Base-by-base conservation (phyloP, 2,329 filamentous ascomycete species). In the Ophiostoma australiae region DNA sequence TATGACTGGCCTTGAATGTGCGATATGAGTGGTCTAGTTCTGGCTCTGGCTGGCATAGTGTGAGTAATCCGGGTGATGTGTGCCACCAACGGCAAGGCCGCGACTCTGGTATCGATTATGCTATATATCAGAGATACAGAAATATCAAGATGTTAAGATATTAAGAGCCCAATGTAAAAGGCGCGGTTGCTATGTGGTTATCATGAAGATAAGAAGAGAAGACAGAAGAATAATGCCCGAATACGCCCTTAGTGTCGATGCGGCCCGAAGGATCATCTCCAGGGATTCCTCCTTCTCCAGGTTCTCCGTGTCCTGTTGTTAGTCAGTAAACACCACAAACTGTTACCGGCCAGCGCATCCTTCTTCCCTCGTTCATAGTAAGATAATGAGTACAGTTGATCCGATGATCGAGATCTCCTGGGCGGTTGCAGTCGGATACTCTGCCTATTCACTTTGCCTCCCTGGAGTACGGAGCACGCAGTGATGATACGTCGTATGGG, bases 261-360 rank as follows among this genome's bases (percentile, higher is more conserved):
- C 52, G 52, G 52, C 52, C 52, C 52, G 52, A 31, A 27, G 52
- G 52, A 58, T 58, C 52, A 31, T 27, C 52, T 58, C 52, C 52
- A 58, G 52, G 52, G 52, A 15, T 58, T 27, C 17, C 52, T 27
- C 23, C 52, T 48, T 48, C 44, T 48, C 44, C 44, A 48, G 44
- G 17, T 48, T 58, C 52, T 27, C 10, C 17, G 52, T 27, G 52
- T 11, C 4, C 23, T 8, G 10, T 58, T 27, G n/a, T 27, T 58
- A 27, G 5, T 58, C 23, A 58, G n/a, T 58, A 11, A 58, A 27
- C 17, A n/a, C 52, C 52, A 15, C 27, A 7, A 7, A 48, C n/a
- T 58, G n/a, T 27, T 58, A 23, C 10, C 52, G 4, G 52, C 52
- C 52, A 58, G 52, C 52, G 52, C 52, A 58, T 58, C 23, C 52